Evolutionary conservation across 1,139 yeast genomes (phyloP), one percentile per base, ranked within the genome.

Genomic region (Saccharomycopsis hybrid): DNA sequence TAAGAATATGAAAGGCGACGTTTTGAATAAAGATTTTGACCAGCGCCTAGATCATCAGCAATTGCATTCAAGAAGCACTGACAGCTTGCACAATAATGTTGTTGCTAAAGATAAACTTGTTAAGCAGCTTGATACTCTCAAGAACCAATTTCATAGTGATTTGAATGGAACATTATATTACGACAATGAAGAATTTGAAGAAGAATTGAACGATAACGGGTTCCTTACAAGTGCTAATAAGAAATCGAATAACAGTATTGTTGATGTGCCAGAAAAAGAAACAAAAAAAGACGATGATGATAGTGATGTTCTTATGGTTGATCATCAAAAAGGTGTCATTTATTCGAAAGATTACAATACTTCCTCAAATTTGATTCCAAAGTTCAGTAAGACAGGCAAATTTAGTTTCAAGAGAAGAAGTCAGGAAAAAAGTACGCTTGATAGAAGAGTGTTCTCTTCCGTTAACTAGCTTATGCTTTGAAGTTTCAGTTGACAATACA

Each of bases 291-390:
- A 37, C 35, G 49, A 44, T 30, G 50, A 42, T 24, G 43, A 38
- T n/a, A 35, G 44, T 32, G 54, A 51, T 25, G 54, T 51, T 5
- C 44, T 51, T 11, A 51, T 51, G 54, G 54, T 51, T 7, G 54
- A 51, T 37, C 47, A 51, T 37, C 44, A 38, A 18, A 28, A 25
- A 11, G 54, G 54, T 9, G 52, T 51, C 29, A 51, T 51, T 24
- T 51, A 51, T 29, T 37, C 43, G 5, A 51, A 46, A 35, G 54
- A 51, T 9, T 51, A 51, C 39, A 49, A 49, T 36, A 35, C 45
- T 33, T 41, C 46, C 8, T n/a, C 24, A 5, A 50, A 50, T 36
- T 42, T 51, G 13, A 48, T 44, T n/a, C 54, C 54, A 8, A 46
- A 47, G 31, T 37, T 49, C 11, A 25, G 39, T 11, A 49, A 50